phyloP scores from a whole-genome alignment of 306 rosid species.

The Gastrolobium bilobum region DNA sequence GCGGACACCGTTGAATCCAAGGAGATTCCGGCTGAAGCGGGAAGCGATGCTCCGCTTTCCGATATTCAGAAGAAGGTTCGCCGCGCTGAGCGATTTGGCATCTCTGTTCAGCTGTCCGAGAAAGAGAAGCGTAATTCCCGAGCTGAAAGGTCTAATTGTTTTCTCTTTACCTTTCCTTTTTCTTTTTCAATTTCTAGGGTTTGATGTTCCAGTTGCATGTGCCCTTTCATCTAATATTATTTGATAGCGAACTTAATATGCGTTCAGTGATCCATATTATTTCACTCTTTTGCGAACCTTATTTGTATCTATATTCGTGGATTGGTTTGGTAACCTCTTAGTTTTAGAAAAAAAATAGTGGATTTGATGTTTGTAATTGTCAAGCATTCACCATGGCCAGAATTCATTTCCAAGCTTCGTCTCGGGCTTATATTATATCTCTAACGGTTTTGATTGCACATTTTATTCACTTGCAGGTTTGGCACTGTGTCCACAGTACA shows the following conservation, averaged over 20 bases:
- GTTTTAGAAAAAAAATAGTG: too few relatives aligned
- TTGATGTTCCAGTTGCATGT: not conserved
- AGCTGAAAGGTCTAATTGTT: slow-evolving; percentile 72
- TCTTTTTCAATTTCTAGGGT: not conserved
- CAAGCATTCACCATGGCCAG: too few relatives aligned
- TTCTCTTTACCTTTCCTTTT: not conserved
- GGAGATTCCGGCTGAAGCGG: slow-evolving; percentile 34
- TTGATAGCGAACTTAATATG: not conserved
- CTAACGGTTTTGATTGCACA: not conserved
- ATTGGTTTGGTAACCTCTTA: too few relatives aligned
- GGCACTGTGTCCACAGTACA: slow-evolving; percentile 58
- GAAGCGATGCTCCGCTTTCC: slow-evolving; percentile 51
- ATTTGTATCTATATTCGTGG: too few relatives aligned
- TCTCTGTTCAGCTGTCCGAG: slow-evolving; percentile 75
- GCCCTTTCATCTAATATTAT: not conserved
- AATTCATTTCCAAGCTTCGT: too few relatives aligned
- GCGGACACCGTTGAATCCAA: slow-evolving; percentile 45
- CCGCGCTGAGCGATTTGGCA: slow-evolving; percentile 96
- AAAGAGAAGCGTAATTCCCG: slow-evolving; percentile 91
- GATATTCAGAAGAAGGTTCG: slow-evolving; percentile 79
- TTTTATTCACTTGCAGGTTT: slow-evolving; percentile 59
- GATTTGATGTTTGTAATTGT: too few relatives aligned
- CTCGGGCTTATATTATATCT: too few relatives aligned
- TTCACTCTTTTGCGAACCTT: not conserved
- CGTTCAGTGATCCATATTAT: not conserved